Evolutionary conservation across 2,329 filamentous ascomycete genomes (phyloP).

Genomic region (Colletotrichum liaoningense): DNA sequence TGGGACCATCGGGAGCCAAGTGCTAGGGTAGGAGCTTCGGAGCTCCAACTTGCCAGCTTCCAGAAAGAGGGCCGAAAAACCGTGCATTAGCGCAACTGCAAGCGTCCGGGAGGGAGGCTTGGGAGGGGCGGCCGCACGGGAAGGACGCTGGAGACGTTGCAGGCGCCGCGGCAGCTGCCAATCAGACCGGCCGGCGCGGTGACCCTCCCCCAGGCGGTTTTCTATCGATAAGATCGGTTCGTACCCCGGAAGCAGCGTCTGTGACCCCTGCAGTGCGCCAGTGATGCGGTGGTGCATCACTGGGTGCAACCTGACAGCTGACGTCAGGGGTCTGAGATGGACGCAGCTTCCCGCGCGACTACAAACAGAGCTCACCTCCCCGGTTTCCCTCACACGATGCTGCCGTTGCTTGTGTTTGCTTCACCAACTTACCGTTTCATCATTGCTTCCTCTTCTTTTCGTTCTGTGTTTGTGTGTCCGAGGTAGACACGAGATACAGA

Average conservation of each 20-base stretch:
- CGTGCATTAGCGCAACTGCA: conserved; percentile 34
- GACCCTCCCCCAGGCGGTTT: not conserved
- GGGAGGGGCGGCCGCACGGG: not conserved
- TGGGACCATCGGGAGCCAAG: not conserved
- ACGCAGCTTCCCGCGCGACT: conserved; percentile 29
- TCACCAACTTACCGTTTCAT: not conserved
- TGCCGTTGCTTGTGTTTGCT: conserved; percentile 22
- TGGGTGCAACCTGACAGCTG: conserved; percentile 28
- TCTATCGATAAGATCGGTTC: conserved; percentile 30
- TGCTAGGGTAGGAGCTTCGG: conserved; percentile 2
- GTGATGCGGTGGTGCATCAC: conserved; percentile 24
- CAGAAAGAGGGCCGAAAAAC: conserved; percentile 33
- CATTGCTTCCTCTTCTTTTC: not conserved
- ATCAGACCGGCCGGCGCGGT: not conserved
- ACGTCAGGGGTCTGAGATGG: conserved; percentile 25
- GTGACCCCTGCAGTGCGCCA: conserved; percentile 15
- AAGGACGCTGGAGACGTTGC: conserved; percentile 3
- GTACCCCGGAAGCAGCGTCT: conserved; percentile 15
- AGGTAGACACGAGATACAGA: conserved; percentile 1
- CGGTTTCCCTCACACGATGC: conserved; percentile 11
- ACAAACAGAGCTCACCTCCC: conserved; percentile 26
- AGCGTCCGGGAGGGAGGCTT: conserved; percentile 24
- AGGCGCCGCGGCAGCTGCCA: not conserved
- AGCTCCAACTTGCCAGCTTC: conserved; percentile 10
- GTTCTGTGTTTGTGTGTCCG: not conserved